Evolutionary conservation across 169 alveolate species (phyloP).

Genomic region (Plasmodium falciparum): DNA sequence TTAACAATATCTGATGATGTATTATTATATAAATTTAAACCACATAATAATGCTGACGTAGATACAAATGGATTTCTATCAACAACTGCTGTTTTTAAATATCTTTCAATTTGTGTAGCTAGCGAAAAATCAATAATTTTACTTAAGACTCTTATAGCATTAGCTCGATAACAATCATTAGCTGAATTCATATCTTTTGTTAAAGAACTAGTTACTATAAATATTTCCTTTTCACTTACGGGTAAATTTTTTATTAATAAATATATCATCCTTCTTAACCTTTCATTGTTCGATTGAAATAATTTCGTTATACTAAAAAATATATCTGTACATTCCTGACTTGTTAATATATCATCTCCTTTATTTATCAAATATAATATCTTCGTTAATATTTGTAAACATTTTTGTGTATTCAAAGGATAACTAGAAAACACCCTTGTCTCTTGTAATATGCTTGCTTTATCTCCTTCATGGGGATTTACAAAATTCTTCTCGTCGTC

Average conservation of each 20-base stretch:
- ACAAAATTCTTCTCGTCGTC: conserved; percentile 51
- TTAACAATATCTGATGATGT: conserved; percentile 92
- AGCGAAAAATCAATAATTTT: conserved; percentile 94
- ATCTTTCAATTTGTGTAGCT: conserved; percentile 96
- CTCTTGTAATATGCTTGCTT: conserved; percentile 91
- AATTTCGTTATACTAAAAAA: conserved; percentile 96
- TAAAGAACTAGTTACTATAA: conserved; percentile 96
- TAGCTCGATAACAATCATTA: conserved; percentile 95
- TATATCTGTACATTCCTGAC: conserved; percentile 92
- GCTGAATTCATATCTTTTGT: conserved; percentile 96
- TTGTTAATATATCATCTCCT: conserved; percentile 91
- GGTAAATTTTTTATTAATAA: conserved; percentile 93
- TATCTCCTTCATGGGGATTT: conserved; percentile 84
- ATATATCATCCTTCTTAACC: conserved; percentile 93
- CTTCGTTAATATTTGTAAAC: conserved; percentile 89
- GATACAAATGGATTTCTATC: conserved; percentile 95
- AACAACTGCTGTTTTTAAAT: conserved; percentile 93
- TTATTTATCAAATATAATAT: conserved; percentile 87
- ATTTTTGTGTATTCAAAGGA: conserved; percentile 87
- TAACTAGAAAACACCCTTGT: conserved; percentile 91
- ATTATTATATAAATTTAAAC: conserved; percentile 90
- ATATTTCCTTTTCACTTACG: conserved; percentile 93
- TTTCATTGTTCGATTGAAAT: conserved; percentile 92
- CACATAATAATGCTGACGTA: conserved; percentile 94
- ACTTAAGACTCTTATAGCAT: conserved; percentile 96